Evolutionary conservation across 208 protist species (phyloP).

Genomic region (Leishmania lainsoni): DNA sequence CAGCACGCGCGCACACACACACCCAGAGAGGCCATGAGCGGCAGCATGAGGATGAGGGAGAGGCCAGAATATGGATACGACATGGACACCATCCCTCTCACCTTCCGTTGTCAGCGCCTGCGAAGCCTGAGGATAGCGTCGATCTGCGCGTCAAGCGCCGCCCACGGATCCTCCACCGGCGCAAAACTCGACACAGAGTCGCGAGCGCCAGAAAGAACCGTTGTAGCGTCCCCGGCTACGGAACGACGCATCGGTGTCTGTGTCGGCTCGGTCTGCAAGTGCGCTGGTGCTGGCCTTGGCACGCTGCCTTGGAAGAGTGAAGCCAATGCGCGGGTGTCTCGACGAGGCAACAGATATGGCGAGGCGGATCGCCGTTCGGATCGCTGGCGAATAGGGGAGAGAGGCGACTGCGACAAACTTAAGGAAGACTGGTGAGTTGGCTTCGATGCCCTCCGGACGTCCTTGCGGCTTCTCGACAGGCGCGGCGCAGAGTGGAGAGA

Average conservation of each 20-base stretch:
- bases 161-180: slow-evolving; percentile 51
- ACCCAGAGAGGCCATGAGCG: neutral
- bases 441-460: neutral
- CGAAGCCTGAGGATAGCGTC: slow-evolving; percentile 50
- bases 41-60: neutral
- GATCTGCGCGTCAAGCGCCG: slow-evolving; percentile 60
- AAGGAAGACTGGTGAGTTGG: neutral
- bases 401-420: slow-evolving; percentile 4
- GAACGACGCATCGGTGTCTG: slow-evolving; percentile 17
- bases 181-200: slow-evolving; percentile 4
- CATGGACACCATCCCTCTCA: neutral
- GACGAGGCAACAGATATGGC: slow-evolving; percentile 17
- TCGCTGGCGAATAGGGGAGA: slow-evolving; percentile 25
- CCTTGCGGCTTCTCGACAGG: slow-evolving; percentile 2
- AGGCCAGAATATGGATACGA: neutral
- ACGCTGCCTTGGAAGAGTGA: neutral
- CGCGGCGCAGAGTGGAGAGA: slow-evolving; percentile 34
- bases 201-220: neutral
- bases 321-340: neutral
- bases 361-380: slow-evolving; percentile 18
- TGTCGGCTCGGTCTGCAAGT: slow-evolving; percentile 14
- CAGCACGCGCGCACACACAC: neutral
- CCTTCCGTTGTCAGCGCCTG: slow-evolving; percentile 15
- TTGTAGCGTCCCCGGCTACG: neutral
- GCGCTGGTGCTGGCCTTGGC: slow-evolving; percentile 6